Evolutionary conservation across 805 yeast species (phyloP), one percentile per base, ranked within the genome.

Genomic region (Saturnispora silvae): DNA sequence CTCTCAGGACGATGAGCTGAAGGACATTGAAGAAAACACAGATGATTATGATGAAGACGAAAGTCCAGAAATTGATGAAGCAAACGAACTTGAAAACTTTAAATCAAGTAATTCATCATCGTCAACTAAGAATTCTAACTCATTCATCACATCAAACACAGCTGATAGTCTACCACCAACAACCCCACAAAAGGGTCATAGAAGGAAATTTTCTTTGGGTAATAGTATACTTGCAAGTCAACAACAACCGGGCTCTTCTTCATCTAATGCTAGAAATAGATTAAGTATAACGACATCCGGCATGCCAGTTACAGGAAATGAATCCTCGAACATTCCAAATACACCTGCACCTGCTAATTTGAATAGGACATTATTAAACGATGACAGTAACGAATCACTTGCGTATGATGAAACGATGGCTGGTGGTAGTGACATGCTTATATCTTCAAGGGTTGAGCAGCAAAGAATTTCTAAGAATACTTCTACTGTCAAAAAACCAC

Each of bases 181-280:
- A 20, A 48, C 59, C 4, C 55, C 60, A 20, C 54, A 52, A 34
- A 63, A 65, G 36, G 59, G 65, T 11, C 82, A 75, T 48, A 65
- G 79, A 49, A 60, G 82, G 36, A 76, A 74, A 52, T 77, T 77
- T 48, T 75, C 81, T 2, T 63, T 77, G 44, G 82, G 82, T 10
- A 72, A 70, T 41, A 62, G 72, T 5, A 61, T 75, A 18, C 30
- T 14, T 18, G 6, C 31, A 28, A 9, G 15, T 5, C 16, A 28
- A 5, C 31, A 28, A 16, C 30, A 28, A 28, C 18, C 17, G 15
- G 24, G 24, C 10, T 10, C 24, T 7, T 22, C 24, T 8, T 22
- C 24, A 22, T 22, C 24, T 22, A 7, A 22, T 7, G 6, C 8
- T 8, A 18, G 81, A 76, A 33, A 47, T 15, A 37, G 18, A 20